phyloP scores from a whole-genome alignment of 139 green algal species.

The Mychonastes homosphaera region DNA sequence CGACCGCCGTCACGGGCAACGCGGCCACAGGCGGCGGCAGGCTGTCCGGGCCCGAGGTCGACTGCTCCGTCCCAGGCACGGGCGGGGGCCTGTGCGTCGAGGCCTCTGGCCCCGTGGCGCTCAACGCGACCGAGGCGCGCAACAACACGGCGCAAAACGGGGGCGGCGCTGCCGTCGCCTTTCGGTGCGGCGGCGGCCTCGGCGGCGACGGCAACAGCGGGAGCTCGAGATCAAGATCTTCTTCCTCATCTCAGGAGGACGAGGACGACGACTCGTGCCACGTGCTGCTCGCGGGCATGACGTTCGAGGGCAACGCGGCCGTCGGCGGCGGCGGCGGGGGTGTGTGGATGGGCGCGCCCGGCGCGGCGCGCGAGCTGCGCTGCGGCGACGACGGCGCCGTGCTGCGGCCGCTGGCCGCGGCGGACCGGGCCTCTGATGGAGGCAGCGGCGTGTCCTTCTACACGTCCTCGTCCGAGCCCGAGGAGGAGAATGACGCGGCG shows the following conservation, averaged over 20 bases:
- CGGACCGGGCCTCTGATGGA: not conserved
- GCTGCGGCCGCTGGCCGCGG: no score
- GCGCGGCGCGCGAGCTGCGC: conserved; percentile 4
- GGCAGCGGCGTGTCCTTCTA: not conserved
- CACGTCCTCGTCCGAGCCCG: no score
- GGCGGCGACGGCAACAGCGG: not conserved
- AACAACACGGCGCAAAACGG: conserved; percentile 14
- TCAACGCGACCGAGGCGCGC: conserved; percentile 6
- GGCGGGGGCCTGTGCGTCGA: conserved; percentile 19
- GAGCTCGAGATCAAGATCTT: not conserved
- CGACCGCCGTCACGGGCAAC: conserved; percentile 12
- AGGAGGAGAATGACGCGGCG: no score
- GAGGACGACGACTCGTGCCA: not conserved
- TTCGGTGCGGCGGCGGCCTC: not conserved
- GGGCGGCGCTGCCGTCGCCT: no score
- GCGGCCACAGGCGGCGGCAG: conserved; percentile 1
- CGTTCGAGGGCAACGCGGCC: conserved; percentile 18
- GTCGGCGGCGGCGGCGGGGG: conserved; percentile 17
- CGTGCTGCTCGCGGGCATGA: not conserved
- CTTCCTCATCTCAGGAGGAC: not conserved
- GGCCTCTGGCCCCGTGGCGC: conserved; percentile 1
- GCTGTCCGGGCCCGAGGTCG: conserved; percentile 5
- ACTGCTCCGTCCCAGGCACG: conserved; percentile 13
- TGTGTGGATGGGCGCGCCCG: conserved; percentile 8
- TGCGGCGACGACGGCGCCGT: not conserved